Percentiles rank a stretch among this genome's conserved stretches.
phyloP scores from a whole-genome alignment of 2,329 filamentous ascomycete genomes.

The Capronia epimyces region DNA sequence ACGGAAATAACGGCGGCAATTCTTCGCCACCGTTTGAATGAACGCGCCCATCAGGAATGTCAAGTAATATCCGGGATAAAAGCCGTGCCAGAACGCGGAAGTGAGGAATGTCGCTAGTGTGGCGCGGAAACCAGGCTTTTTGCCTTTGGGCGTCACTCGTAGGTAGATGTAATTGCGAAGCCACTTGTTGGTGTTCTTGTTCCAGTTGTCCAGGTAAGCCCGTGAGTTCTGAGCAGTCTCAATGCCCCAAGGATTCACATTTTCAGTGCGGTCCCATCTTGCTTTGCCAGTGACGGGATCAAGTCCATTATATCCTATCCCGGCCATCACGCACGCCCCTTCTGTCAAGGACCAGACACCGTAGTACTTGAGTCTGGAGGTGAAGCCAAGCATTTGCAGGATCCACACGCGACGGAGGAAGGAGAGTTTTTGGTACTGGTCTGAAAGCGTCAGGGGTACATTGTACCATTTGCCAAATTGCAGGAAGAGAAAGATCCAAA shows the following conservation, averaged over 20 bases:
- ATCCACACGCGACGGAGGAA: slow-evolving; percentile 70
- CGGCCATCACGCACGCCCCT: slow-evolving; percentile 87
- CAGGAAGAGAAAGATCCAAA: slow-evolving; percentile 76
- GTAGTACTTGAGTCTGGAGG: slow-evolving; percentile 87
- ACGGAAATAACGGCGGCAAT: slow-evolving; percentile 80
- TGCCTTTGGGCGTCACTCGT: slow-evolving; percentile 86
- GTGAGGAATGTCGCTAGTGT: slow-evolving; percentile 91
- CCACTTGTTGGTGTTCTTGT: slow-evolving; percentile 98
- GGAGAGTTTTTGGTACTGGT: slow-evolving; percentile 60
- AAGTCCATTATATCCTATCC: slow-evolving; percentile 89
- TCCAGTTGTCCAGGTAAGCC: slow-evolving; percentile 87
- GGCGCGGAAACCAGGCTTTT: slow-evolving; percentile 92
- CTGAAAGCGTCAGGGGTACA: slow-evolving; percentile 57
- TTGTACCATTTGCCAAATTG: slow-evolving; percentile 65
- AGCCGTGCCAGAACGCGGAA: slow-evolving; percentile 96
- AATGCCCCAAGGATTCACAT: slow-evolving; percentile 78
- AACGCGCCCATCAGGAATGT: slow-evolving; percentile 85
- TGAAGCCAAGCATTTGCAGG: slow-evolving; percentile 77
- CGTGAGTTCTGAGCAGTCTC: slow-evolving; percentile 92
- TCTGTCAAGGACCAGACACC: slow-evolving; percentile 92
- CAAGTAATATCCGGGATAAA: slow-evolving; percentile 94
- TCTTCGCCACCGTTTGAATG: slow-evolving; percentile 88
- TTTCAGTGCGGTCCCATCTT: slow-evolving; percentile 83
- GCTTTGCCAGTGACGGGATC: slow-evolving; percentile 79
- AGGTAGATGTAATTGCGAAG: slow-evolving; percentile 93